phyloP scores from a whole-genome alignment of 2,329 filamentous ascomycete species.

The Colletotrichum spinosum region DNA sequence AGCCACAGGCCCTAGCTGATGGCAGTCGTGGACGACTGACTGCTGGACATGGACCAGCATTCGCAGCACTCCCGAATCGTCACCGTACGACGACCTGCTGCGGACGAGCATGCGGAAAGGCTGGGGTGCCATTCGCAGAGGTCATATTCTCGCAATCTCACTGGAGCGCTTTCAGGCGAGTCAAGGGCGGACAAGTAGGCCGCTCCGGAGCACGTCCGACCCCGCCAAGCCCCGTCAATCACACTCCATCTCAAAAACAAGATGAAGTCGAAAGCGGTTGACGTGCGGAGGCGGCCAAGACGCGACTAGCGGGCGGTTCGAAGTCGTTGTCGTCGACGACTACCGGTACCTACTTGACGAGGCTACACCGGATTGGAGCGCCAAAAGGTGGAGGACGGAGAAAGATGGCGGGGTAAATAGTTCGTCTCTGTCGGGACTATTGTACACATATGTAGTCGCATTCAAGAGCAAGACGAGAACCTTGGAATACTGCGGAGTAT shows the following conservation, averaged over 20 bases:
- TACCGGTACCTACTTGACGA: conserved; percentile 24
- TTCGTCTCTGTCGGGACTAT: no score
- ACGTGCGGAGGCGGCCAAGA: conserved; percentile 28
- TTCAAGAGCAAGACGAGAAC: no score
- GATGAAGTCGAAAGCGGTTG: not conserved
- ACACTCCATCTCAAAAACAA: not conserved
- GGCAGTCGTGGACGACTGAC: not conserved
- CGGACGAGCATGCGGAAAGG: not conserved
- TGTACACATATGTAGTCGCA: no score
- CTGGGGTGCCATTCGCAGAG: not conserved
- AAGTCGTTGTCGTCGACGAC: conserved; percentile 16
- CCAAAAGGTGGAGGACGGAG: conserved; percentile 16
- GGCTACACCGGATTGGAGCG: conserved; percentile 32
- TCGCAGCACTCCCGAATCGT: not conserved
- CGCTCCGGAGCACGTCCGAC: conserved; percentile 2
- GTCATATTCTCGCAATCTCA: conserved; percentile 1
- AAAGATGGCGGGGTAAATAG: conserved; percentile 21
- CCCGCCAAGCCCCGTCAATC: not conserved
- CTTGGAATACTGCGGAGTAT: no score
- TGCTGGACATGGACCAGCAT: conserved; percentile 2
- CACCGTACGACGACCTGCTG: conserved; percentile 5
- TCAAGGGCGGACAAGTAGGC: conserved; percentile 13
- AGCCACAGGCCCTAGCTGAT: not conserved
- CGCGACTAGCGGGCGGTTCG: not conserved
- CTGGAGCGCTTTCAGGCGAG: conserved; percentile 27